A percentile compares a stretch with the other conserved stretches of the same genome.
Evolutionary conservation across 2,329 filamentous ascomycete species (phyloP).

Genomic region (Neonectria ditissima): DNA sequence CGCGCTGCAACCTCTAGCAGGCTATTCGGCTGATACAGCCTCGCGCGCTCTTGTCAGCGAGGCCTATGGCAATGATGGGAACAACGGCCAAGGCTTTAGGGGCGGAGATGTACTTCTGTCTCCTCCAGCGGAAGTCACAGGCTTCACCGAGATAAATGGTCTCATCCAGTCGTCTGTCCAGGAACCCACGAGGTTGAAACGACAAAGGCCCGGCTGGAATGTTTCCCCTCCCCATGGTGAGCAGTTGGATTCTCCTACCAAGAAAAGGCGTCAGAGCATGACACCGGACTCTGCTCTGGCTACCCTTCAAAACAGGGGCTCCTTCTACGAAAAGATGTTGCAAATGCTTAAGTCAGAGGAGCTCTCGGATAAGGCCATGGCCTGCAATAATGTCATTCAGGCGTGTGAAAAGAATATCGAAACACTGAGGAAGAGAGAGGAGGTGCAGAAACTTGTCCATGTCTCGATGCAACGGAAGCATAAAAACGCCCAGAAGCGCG

Average conservation of each 20-base stretch:
- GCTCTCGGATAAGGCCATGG: not conserved
- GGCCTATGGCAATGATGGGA: not conserved
- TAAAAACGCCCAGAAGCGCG: not conserved
- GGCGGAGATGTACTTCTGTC: not conserved
- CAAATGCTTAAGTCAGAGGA: not conserved
- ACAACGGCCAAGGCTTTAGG: not conserved
- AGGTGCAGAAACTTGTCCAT: not conserved
- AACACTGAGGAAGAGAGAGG: not conserved
- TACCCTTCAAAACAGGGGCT: not conserved
- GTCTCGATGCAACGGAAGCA: not conserved
- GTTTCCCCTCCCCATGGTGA: not conserved
- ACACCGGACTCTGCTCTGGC: not conserved
- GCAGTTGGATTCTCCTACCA: not conserved
- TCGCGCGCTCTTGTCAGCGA: not conserved
- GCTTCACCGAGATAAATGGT: not conserved
- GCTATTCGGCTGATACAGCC: not conserved
- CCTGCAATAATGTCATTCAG: not conserved
- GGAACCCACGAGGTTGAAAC: not conserved
- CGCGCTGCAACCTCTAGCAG: not conserved
- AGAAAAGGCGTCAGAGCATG: not conserved
- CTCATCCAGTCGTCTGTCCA: not conserved
- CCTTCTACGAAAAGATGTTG: not conserved
- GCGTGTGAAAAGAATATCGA: not conserved
- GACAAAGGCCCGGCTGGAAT: not conserved
- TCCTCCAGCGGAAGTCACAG: not conserved